Percentiles rank a stretch among this genome's conserved stretches.
phyloP scores from a whole-genome alignment of 2,329 filamentous ascomycete genomes.

The Phyllosticta ampelicida region DNA sequence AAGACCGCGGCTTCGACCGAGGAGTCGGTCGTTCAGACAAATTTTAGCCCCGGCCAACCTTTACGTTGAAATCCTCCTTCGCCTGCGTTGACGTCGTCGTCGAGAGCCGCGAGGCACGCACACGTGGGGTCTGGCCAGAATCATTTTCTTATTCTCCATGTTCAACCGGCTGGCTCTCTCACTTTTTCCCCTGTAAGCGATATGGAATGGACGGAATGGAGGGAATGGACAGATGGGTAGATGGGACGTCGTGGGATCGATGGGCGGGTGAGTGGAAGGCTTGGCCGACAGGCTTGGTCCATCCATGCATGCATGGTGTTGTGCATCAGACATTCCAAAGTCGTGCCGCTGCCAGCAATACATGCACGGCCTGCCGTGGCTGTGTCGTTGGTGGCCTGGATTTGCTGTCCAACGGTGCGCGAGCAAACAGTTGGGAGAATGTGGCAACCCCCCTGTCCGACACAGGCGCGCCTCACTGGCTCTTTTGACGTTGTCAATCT shows the following conservation, averaged over 20 bases:
- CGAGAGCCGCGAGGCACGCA: background rate
- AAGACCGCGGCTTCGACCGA: background rate
- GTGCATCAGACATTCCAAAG: background rate
- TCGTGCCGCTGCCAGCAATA: background rate
- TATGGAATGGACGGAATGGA: background rate
- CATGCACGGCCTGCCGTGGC: background rate
- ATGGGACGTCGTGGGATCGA: background rate
- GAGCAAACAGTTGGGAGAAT: background rate
- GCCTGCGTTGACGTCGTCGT: background rate
- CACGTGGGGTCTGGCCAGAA: background rate
- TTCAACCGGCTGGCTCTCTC: background rate
- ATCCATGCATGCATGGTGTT: background rate
- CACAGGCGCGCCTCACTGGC: background rate
- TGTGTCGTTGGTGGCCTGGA: background rate
- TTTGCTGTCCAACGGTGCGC: background rate
- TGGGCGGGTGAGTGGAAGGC: background rate
- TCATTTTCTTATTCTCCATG: background rate
- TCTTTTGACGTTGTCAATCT: no score
- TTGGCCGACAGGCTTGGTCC: background rate
- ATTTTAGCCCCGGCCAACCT: background rate
- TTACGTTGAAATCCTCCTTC: background rate
- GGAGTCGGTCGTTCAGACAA: background rate
- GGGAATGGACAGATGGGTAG: background rate
- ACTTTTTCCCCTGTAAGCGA: background rate
- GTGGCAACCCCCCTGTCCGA: background rate